Percentiles rank a stretch among this genome's conserved stretches.
Evolutionary conservation across 768 basidiomycete genomes (phyloP).

Genomic region (Mycena haematopus): DNA sequence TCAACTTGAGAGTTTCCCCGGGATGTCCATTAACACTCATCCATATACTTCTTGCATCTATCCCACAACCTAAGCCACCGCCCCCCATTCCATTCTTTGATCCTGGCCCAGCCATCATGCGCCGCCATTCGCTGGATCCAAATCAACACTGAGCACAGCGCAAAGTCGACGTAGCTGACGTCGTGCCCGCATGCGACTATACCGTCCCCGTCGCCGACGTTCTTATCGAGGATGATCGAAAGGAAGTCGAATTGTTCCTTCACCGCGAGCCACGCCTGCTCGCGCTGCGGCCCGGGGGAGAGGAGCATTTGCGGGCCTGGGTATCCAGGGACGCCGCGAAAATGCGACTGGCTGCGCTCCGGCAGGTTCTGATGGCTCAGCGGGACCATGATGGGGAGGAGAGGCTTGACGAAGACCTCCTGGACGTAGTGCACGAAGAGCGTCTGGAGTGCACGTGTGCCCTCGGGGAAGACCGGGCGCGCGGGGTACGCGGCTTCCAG

Average conservation of each 20-base stretch:
- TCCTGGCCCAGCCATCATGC: conserved; percentile 55
- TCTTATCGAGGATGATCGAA: conserved; percentile 52
- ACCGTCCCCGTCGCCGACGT: conserved; percentile 31
- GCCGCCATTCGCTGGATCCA: conserved; percentile 59
- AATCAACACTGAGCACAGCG: conserved; percentile 53
- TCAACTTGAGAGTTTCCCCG: too few relatives aligned
- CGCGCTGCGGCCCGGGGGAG: conserved; percentile 33
- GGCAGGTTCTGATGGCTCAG: conserved; percentile 67
- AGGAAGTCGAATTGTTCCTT: conserved; percentile 53
- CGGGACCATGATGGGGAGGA: conserved; percentile 75
- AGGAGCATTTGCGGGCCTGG: conserved; percentile 16
- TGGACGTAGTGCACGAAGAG: conserved; percentile 72
- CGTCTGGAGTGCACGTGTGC: conserved; percentile 68
- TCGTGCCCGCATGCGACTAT: conserved; percentile 50
- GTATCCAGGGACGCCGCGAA: conserved; percentile 36
- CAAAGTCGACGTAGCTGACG: conserved; percentile 58
- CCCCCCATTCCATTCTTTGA: conserved; percentile 55
- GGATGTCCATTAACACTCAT: neutral
- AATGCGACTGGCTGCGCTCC: conserved; percentile 58
- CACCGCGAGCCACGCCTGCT: neutral
- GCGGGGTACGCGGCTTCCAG: conserved; percentile 72
- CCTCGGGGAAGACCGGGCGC: conserved; percentile 73
- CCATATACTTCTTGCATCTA: conserved; percentile 52
- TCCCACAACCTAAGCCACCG: conserved; percentile 51
- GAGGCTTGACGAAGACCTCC: conserved; percentile 40